phyloP scores from a whole-genome alignment of 257 asterid species.

The Mentha longifolia region DNA sequence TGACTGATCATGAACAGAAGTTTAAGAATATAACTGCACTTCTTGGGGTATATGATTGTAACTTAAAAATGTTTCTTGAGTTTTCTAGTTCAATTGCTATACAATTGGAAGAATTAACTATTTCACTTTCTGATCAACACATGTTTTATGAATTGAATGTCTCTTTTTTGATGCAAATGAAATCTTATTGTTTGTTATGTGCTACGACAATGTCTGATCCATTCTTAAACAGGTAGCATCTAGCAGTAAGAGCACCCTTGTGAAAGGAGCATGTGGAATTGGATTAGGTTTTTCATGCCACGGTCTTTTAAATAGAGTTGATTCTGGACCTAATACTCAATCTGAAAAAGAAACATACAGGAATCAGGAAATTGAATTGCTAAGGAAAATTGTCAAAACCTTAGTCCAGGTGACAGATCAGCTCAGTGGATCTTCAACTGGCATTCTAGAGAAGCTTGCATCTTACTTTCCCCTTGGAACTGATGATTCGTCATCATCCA shows the following conservation, averaged over 20 bases:
- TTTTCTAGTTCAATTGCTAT: conserved; percentile 17
- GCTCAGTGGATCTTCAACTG: conserved; percentile 60
- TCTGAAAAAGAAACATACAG: conserved; percentile 49
- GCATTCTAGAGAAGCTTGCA: conserved; percentile 53
- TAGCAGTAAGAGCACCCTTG: conserved; percentile 81
- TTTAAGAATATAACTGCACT: conserved; percentile 68
- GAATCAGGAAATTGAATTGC: conserved; percentile 60
- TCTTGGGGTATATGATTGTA: conserved; percentile 65
- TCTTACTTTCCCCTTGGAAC: conserved; percentile 54
- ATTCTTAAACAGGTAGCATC: conserved; percentile 67
- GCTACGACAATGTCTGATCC: conserved; percentile 15
- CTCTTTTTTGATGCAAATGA: neutral
- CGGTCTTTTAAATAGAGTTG: conserved; percentile 71
- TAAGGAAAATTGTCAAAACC: conserved; percentile 63
- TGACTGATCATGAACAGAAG: conserved; percentile 87
- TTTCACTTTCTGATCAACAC: conserved; percentile 16
- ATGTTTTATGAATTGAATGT: conserved; percentile 10
- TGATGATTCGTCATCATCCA: conserved; percentile 39
- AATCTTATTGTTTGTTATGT: neutral
- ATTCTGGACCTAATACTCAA: conserved; percentile 49
- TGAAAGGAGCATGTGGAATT: conserved; percentile 96
- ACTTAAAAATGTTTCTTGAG: neutral
- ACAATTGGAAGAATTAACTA: neutral
- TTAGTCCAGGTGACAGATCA: conserved; percentile 69
- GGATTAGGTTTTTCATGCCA: conserved; percentile 93